Evolutionary conservation across 495 filamentous ascomycete species (phyloP).

Genomic region (Cercophora newfieldiana): DNA sequence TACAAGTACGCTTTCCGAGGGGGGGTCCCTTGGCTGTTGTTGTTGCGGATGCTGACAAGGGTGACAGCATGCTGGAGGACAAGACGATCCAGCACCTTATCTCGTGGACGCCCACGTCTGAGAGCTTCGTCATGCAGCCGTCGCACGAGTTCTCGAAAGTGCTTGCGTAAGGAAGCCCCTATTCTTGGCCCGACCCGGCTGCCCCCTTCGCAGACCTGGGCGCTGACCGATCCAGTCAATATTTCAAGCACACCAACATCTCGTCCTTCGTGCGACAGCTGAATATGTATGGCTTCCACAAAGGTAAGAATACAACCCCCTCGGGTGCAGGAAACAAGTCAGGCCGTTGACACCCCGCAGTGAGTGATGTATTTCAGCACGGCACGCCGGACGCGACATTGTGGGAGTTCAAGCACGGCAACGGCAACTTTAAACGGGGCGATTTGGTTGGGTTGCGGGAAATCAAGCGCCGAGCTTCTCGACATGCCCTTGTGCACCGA

Average conservation of each 20-base stretch:
- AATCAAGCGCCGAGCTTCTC: constrained; percentile 94
- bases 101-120: constrained; percentile 88
- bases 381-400: constrained; percentile 92
- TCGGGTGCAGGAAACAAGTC: background rate
- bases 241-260: constrained; percentile 99
- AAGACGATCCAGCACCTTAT: constrained; percentile 89
- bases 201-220: background rate
- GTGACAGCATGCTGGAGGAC: constrained; percentile 89
- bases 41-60: constrained; percentile 19
- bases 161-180: constrained; percentile 70
- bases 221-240: constrained; percentile 59
- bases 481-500: constrained; percentile 91
- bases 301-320: constrained; percentile 62
- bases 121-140: constrained; percentile 98
- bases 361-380: constrained; percentile 98
- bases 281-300: constrained; percentile 99
- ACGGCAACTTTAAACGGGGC: constrained; percentile 94
- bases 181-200: background rate
- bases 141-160: constrained; percentile 98
- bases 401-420: constrained; percentile 99
- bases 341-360: constrained; percentile 48
- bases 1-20: constrained; percentile 77
- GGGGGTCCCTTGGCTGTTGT: background rate
- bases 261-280: constrained; percentile 97
- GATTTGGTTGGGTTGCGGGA: constrained; percentile 89